These are phyloP conservation scores for Penicillium canescens DNA, from an alignment of 495 filamentous ascomycete genomes.

Conservation along the genomic window DNA sequence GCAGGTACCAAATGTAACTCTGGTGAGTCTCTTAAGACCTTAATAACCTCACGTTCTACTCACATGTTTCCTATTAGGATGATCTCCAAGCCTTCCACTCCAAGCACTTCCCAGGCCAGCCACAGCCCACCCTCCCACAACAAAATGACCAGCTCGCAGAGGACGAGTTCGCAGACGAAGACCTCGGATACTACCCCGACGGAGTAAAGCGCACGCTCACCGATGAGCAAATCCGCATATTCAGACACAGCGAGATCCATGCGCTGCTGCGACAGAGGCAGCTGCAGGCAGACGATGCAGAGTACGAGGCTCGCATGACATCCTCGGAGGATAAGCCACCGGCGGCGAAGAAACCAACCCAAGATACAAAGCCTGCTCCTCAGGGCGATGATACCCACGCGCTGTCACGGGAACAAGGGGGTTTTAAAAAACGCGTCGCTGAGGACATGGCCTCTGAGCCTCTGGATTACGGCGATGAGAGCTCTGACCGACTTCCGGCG, in stretches of 20 bases:
- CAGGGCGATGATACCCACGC: not conserved
- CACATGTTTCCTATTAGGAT: conserved; percentile 48
- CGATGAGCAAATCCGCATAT: conserved; percentile 87
- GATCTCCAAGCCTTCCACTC: conserved; percentile 72
- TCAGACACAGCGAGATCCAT: conserved; percentile 87
- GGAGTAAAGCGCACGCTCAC: conserved; percentile 90
- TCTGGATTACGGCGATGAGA: conserved; percentile 20
- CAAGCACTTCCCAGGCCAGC: conserved; percentile 55
- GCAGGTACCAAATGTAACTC: conserved; percentile 48
- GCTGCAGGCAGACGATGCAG: conserved; percentile 33
- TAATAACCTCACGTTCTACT: conserved; percentile 1
- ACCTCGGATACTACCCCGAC: conserved; percentile 84
- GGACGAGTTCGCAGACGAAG: conserved; percentile 70
- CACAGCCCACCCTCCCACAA: conserved; percentile 13
- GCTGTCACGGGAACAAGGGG: not conserved
- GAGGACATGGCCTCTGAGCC: not conserved
- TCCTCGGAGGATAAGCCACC: conserved; percentile 17
- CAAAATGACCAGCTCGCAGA: conserved; percentile 51
- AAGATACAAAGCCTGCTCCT: not conserved
- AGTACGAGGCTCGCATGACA: conserved; percentile 21
- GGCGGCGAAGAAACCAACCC: not conserved
- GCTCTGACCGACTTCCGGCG: not conserved
- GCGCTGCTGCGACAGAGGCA: conserved; percentile 58
- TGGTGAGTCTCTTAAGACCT: conserved; percentile 37
- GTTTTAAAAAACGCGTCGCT: not conserved